Conservation (phyloP, 352 stramenopile genomes). For the Saprolegnia parasitica region DNA sequence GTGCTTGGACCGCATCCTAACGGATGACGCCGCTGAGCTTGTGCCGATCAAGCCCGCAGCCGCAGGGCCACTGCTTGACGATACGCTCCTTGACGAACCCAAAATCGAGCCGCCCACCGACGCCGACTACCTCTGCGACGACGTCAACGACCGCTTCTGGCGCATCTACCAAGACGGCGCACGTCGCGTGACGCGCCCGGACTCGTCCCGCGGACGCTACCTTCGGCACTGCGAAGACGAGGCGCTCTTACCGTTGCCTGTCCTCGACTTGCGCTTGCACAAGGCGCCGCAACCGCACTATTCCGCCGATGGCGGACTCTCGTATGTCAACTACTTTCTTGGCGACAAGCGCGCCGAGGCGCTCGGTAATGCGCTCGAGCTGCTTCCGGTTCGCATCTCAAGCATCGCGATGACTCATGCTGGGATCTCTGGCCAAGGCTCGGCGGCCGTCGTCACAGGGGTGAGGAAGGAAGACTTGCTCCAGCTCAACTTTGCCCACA, state of each 20-base stretch:
- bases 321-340: conserved; percentile 75
- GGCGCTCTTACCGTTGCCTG: conserved; percentile 57
- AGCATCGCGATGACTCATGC: conserved; percentile 69
- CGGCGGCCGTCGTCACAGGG: conserved; percentile 52
- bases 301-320: conserved; percentile 36
- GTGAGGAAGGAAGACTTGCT: conserved; percentile 46
- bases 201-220: conserved; percentile 54
- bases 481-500: conserved; percentile 67
- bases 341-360: conserved; percentile 59
- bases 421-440: conserved; percentile 50
- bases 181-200: conserved; percentile 37
- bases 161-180: conserved; percentile 46
- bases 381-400: conserved; percentile 52
- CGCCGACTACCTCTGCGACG: conserved; percentile 16
- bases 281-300: conserved; percentile 48
- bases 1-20: not conserved
- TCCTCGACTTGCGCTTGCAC: conserved; percentile 42
- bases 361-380: conserved; percentile 50
- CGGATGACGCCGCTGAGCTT: not conserved
- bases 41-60: not conserved
- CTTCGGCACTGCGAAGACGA: conserved; percentile 51
- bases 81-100: not conserved
- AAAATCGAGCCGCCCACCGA: not conserved
- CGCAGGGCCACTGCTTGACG: not conserved
- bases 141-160: conserved; percentile 44